Base-by-base conservation (phyloP, 495 filamentous ascomycete genomes). In the Ascobolus immersus region DNA sequence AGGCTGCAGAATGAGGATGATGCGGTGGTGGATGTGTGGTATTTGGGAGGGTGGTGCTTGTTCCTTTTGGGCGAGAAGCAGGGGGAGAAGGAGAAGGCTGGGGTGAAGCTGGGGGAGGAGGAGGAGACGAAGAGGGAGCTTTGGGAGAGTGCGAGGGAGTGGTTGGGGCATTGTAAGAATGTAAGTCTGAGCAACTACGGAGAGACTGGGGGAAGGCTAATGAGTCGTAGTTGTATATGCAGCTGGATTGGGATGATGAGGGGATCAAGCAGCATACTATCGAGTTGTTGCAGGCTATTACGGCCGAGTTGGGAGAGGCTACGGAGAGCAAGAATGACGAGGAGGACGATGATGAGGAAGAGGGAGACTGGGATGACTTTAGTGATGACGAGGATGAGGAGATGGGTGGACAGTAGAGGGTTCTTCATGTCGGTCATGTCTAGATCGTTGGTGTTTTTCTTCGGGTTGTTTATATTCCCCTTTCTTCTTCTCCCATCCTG, bases 11-110 rank as follows among this genome's bases (percentile, higher is more conserved):
- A 59, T 4, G 89, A 94, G 51, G 81, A 94, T 41, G 89, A 99
- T 49, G 62, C 69, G 40, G 80, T 82, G 52, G 78, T 93, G 8
- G 89, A 99, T 52, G 76, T 75, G 2, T 91, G 80, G 81, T 99
- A 99, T 55, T 59, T 94, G 2, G 84, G 89, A 21, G 89, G 89
- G 7, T 99, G 84, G 75, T 75, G 75, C 36, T 60, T 79, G 37
- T 76, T 77, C 46, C 59, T 86, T 35, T 55, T 74, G 36, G 80
- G 76, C 0, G 68, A 76, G 51, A 79, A 72, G 56, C 34, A 48
- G 44, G 28, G 27, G 31, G 13, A 41, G 27, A 31, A 21, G 11
- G 26, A 10, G 5, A 47, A 48, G 33, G 39, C 25, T 15, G 29
- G 29, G 25, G 49, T 50, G n/a, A 55, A 46, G 23, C 55, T 10